phyloP scores from a whole-genome alignment of 2,329 filamentous ascomycete genomes.

The Apiospora arundinis region DNA sequence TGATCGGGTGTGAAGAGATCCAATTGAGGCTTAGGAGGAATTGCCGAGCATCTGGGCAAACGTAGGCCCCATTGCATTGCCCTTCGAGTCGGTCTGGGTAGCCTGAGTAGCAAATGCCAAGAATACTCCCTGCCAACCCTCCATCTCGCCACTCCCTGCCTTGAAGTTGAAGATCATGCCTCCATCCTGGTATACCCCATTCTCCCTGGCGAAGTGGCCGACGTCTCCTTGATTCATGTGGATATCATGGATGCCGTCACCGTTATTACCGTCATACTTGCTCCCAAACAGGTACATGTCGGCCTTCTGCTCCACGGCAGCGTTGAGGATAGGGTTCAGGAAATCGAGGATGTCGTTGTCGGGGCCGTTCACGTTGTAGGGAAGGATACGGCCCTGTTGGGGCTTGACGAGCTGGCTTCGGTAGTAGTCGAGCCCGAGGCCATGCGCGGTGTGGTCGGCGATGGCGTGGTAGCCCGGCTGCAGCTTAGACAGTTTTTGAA shows the following conservation, averaged over 20 bases:
- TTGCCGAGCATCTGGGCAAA: neutral
- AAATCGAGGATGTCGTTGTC: constrained; percentile 12
- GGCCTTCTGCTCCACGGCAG: constrained; percentile 2
- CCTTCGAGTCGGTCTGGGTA: constrained; percentile 11
- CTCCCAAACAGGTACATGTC: constrained; percentile 17
- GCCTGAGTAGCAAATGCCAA: constrained; percentile 19
- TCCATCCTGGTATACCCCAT: constrained; percentile 10
- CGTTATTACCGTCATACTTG: constrained; percentile 3
- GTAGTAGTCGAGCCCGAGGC: constrained; percentile 4
- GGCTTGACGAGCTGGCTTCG: constrained; percentile 5
- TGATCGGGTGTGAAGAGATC: neutral
- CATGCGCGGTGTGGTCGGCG: constrained; percentile 1
- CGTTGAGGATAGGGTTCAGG: constrained; percentile 2
- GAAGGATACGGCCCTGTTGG: constrained; percentile 6
- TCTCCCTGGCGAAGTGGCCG: constrained; percentile 6
- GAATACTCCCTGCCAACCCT: constrained; percentile 14
- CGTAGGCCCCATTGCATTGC: neutral
- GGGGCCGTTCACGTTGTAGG: constrained; percentile 9
- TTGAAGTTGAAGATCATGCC: constrained; percentile 17
- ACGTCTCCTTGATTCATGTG: constrained; percentile 16
- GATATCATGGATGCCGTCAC: constrained; percentile 13
- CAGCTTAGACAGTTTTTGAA: neutral
- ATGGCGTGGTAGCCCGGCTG: neutral
- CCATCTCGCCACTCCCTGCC: neutral
- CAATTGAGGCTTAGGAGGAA: neutral